These are phyloP conservation scores for Clavispora vitiphila DNA, from an alignment of 805 yeast species.

Conservation along the genomic window DNA sequence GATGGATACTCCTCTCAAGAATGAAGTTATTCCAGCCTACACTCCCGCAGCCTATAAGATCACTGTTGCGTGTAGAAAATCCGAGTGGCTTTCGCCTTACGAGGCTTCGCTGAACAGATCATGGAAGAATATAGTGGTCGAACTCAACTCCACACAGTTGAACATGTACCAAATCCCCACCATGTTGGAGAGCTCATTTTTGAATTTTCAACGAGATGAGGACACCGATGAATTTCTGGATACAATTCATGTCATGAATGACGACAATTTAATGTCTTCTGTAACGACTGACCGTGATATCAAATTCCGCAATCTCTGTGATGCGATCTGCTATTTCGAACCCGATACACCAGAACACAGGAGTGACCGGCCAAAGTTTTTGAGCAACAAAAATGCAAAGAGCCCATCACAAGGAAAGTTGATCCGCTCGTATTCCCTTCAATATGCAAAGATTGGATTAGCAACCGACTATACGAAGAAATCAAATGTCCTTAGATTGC, in stretches of 20 bases:
- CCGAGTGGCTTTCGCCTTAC: constrained; percentile 76
- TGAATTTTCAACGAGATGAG: constrained; percentile 5
- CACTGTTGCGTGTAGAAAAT: constrained; percentile 56
- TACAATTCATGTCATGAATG: neutral
- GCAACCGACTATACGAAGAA: constrained; percentile 80
- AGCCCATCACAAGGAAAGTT: constrained; percentile 16
- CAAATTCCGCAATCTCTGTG: constrained; percentile 8
- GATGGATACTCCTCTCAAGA: constrained; percentile 1
- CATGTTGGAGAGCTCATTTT: constrained; percentile 23
- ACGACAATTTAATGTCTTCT: constrained; percentile 4
- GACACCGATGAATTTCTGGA: neutral
- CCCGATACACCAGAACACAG: neutral
- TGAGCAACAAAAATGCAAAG: neutral
- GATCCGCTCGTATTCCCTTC: constrained; percentile 70
- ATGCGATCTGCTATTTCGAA: constrained; percentile 4
- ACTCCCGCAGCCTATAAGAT: constrained; percentile 59
- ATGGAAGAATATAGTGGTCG: constrained; percentile 69
- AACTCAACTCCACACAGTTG: constrained; percentile 81
- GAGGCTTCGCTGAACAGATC: constrained; percentile 60
- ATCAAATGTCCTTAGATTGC: constrained; percentile 61
- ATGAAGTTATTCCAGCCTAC: constrained; percentile 59
- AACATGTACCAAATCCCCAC: constrained; percentile 53
- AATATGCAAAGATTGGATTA: constrained; percentile 76
- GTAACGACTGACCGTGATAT: constrained; percentile 10
- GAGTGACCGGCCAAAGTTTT: neutral